Conservation (phyloP, 257 asterid genomes). For the Lantana camara region DNA sequence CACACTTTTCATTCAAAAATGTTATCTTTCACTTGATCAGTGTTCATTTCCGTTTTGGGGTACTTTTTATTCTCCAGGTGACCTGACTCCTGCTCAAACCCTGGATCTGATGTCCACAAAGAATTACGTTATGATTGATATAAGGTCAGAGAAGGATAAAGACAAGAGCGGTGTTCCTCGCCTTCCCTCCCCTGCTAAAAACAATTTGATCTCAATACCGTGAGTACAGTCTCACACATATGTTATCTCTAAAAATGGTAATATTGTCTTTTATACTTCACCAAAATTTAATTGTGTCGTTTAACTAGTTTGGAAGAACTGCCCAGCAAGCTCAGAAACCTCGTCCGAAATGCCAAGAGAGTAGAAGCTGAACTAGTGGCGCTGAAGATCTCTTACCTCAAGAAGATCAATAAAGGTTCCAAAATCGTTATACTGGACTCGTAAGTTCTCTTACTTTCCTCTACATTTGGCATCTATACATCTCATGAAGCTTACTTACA, state of each 20-base stretch:
- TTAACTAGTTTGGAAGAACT: slow-evolving; percentile 96
- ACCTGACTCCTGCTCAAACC: slow-evolving; percentile 82
- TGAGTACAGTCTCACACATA: slow-evolving; percentile 39
- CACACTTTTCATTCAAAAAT: not conserved
- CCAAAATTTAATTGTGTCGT: slow-evolving; percentile 23
- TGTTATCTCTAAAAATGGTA: too few species aligned
- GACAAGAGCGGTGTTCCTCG: slow-evolving; percentile 87
- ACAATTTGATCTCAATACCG: slow-evolving; percentile 78
- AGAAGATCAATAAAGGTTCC: slow-evolving; percentile 78
- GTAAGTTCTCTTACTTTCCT: slow-evolving; percentile 46
- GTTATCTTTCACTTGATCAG: slow-evolving; percentile 2
- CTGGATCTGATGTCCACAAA: slow-evolving; percentile 78
- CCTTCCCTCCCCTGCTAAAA: slow-evolving; percentile 79
- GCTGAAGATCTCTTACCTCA: slow-evolving; percentile 84
- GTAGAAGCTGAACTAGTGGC: slow-evolving; percentile 94
- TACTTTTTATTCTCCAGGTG: slow-evolving; percentile 51
- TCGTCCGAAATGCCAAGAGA: slow-evolving; percentile 70
- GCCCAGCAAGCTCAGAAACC: slow-evolving; percentile 68
- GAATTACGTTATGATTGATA: slow-evolving; percentile 83
- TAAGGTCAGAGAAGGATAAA: slow-evolving; percentile 93
- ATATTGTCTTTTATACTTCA: too few species aligned
- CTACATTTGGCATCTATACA: not conserved
- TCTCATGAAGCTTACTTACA: not conserved
- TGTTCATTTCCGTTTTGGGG: slow-evolving; percentile 21
- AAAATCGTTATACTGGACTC: slow-evolving; percentile 83